phyloP scores from a whole-genome alignment of 768 basidiomycete genomes.

The Baorangia bicolor region DNA sequence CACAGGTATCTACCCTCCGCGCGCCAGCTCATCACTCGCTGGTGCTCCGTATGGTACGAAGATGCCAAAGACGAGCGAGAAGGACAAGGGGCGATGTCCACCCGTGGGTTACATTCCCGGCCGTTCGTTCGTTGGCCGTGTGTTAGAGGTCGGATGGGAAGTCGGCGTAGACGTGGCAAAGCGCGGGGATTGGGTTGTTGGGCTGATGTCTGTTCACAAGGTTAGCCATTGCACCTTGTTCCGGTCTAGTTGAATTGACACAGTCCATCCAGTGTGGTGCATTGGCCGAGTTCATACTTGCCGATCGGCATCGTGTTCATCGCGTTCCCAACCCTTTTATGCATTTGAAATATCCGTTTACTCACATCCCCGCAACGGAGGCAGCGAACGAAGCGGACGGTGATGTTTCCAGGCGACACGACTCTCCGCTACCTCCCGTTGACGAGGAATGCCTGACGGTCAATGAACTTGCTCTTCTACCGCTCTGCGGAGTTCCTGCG shows the following conservation, averaged over 20 bases:
- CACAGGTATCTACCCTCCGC: slow-evolving; percentile 44
- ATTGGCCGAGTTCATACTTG: slow-evolving; percentile 83
- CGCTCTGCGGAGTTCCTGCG: slow-evolving; percentile 77
- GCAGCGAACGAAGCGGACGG: slow-evolving; percentile 4
- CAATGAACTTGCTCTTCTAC: slow-evolving; percentile 78
- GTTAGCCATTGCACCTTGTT: slow-evolving; percentile 41
- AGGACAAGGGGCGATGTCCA: slow-evolving; percentile 25
- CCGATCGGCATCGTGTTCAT: slow-evolving; percentile 75
- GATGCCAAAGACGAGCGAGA: slow-evolving; percentile 21
- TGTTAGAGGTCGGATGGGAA: slow-evolving; percentile 79
- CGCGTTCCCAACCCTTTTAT: slow-evolving; percentile 64
- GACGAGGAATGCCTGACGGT: slow-evolving; percentile 40
- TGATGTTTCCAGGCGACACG: slow-evolving; percentile 10
- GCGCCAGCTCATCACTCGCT: slow-evolving; percentile 10
- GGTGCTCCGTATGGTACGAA: slow-evolving; percentile 24
- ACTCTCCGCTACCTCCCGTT: slow-evolving; percentile 5
- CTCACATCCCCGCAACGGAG: slow-evolving; percentile 15
- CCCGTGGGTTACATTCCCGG: slow-evolving; percentile 80
- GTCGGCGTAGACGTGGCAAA: slow-evolving; percentile 48
- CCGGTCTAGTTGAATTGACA: slow-evolving; percentile 8
- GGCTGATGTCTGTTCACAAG: slow-evolving; percentile 76
- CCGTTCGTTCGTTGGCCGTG: slow-evolving; percentile 81
- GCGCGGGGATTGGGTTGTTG: slow-evolving; percentile 87
- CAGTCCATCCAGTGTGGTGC: slow-evolving; percentile 64
- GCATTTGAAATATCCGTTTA: slow-evolving; percentile 29